Evolutionary conservation across 108 stramenopile genomes (phyloP).

Genomic region (Cyclotella atomus): DNA sequence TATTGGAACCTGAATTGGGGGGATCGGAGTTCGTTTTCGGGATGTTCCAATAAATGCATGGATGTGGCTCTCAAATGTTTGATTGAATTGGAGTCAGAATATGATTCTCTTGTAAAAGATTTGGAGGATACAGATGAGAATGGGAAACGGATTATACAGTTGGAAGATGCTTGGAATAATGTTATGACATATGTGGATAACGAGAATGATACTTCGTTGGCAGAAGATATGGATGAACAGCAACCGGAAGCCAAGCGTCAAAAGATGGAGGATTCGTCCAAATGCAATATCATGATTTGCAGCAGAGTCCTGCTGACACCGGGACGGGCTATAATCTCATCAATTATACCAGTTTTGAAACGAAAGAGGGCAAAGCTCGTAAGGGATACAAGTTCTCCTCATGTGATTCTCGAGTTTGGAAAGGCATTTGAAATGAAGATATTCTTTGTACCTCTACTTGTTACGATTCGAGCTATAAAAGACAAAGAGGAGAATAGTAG

Average conservation of each 20-base stretch:
- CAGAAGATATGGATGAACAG: conserved; percentile 11
- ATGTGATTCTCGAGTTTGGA: conserved; percentile 72
- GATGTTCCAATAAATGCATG: conserved; percentile 17
- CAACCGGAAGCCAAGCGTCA: conserved; percentile 39
- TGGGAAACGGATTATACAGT: conserved; percentile 28
- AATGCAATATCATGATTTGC: conserved; percentile 33
- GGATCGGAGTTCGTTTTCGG: conserved; percentile 24
- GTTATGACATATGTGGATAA: conserved; percentile 45
- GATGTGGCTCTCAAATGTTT: conserved; percentile 18
- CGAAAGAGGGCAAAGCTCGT: conserved; percentile 64
- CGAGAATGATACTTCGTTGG: conserved; percentile 14
- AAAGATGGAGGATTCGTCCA: conserved; percentile 22
- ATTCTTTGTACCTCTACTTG: conserved; percentile 74
- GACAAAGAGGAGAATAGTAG: background rate
- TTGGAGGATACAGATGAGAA: conserved; percentile 22
- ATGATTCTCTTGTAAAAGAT: conserved; percentile 28
- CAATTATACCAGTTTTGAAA: conserved; percentile 67
- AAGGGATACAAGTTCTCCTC: conserved; percentile 39
- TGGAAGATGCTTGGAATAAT: conserved; percentile 87
- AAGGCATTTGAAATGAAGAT: conserved; percentile 80
- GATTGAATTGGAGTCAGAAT: conserved; percentile 23
- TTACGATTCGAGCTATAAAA: conserved; percentile 60
- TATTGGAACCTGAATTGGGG: conserved; percentile 24
- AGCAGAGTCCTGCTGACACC: conserved; percentile 63
- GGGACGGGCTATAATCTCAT: conserved; percentile 57